Evolutionary conservation across 2,329 filamentous ascomycete genomes (phyloP), one percentile per base, ranked within the genome.

Genomic region (Exophiala lecanii-corni): DNA sequence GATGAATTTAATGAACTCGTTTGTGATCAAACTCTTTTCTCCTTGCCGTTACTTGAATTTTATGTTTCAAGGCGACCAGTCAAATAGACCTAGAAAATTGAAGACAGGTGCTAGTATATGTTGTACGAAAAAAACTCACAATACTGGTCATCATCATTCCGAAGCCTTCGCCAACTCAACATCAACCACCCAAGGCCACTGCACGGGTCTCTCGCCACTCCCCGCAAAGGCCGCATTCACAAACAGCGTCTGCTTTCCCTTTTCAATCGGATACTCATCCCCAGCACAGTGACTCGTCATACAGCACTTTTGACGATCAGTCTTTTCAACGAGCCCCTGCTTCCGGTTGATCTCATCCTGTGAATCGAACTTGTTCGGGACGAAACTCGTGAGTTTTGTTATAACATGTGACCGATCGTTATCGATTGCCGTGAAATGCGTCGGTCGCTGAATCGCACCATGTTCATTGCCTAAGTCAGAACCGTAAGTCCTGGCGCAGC

Each of bases 201-300:
- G 74, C 7, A 60, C 53, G n/a, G 57, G 44, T n/a, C n/a, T n/a
- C 13, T 71, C 66, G 5, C 59, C 46, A 2, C 64, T 50, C 3
- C 72, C 65, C 60, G 76, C 64, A 18, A 81, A 71, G 0, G 79
- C 66, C 1, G 76, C 77, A 56, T 82, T 82, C 7, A 82, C 63
- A 54, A 82, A 79, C 5, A 81, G 56, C 0, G 78, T 82, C 50
- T 79, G 68, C 31, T 63, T 57, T 0, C 71, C 72, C 5, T 33
- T 37, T 20, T 60, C 35, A 0, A 72, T n/a, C 1, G 52, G 55
- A 17, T 56, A 48, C n/a, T 54, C 44, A 16, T 66, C 62, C 2
- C 59, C 54, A 0, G 58, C 57, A 39, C 69, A 66, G 43, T 66
- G 61, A 25, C 72, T 74, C 2, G 71, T 61, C 10, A 57, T 43